Percentiles rank a stretch among this genome's conserved stretches.
phyloP scores from a whole-genome alignment of 2,329 filamentous ascomycete species.

The Monosporascus ibericus region DNA sequence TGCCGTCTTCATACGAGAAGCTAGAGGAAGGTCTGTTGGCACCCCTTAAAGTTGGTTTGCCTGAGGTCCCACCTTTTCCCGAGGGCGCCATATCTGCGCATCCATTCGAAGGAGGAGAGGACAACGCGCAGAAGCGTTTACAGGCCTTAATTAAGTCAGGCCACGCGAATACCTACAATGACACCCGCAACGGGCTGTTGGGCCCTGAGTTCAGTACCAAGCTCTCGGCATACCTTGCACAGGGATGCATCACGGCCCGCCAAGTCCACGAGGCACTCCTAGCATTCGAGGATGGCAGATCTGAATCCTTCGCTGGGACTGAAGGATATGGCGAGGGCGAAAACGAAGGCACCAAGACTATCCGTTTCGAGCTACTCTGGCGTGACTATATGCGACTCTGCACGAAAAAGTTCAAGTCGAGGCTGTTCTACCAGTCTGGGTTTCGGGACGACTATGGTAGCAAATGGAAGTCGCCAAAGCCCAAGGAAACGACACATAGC shows the following conservation, averaged over 20 bases:
- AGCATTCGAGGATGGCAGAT: conserved; percentile 61
- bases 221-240: conserved; percentile 64
- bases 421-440: conserved; percentile 59
- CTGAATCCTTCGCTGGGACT: conserved; percentile 31
- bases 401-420: conserved; percentile 60
- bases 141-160: conserved; percentile 55
- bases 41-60: conserved; percentile 49
- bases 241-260: conserved; percentile 67
- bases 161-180: conserved; percentile 58
- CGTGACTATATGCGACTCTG: conserved; percentile 77
- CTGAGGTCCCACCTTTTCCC: conserved; percentile 47
- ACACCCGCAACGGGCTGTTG: conserved; percentile 64
- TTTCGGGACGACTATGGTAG: conserved; percentile 45
- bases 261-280: conserved; percentile 64
- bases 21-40: conserved; percentile 49
- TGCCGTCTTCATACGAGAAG: conserved; percentile 49
- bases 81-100: conserved; percentile 51
- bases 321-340: conserved; percentile 63
- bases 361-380: conserved; percentile 72
- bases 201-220: conserved; percentile 71
- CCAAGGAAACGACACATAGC: conserved; percentile 22
- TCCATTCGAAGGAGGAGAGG: conserved; percentile 64
- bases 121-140: conserved; percentile 51
- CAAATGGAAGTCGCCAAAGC: conserved; percentile 43
- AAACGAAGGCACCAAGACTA: conserved; percentile 61